A percentile compares a stretch with the other conserved stretches of the same genome.
Conservation (phyloP, 768 basidiomycete genomes). For the Cubamyces lactineus region DNA sequence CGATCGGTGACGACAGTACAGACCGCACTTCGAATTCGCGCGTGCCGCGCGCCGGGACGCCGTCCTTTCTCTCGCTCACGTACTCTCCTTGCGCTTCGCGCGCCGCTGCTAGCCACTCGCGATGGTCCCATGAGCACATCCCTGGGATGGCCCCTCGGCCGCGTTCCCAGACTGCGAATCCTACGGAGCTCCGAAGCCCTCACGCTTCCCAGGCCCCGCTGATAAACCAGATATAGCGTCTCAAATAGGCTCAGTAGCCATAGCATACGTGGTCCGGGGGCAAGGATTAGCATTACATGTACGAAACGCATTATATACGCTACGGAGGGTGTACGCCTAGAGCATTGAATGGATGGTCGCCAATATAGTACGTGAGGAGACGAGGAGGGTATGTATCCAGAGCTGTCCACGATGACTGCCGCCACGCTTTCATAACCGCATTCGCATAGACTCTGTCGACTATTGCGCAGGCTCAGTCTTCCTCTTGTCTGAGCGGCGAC, state of each 20-base stretch:
- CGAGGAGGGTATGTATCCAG: too few relatives aligned
- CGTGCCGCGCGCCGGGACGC: constrained; percentile 1
- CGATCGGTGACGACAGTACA: constrained; percentile 15
- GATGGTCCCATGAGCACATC: constrained; percentile 12
- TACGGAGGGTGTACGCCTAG: not conserved
- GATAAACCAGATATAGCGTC: too few relatives aligned
- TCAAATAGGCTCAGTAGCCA: too few relatives aligned
- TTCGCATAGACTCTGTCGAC: not conserved
- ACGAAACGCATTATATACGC: constrained; percentile 14
- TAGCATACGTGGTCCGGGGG: too few relatives aligned
- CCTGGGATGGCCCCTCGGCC: constrained; percentile 6
- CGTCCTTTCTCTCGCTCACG: not conserved
- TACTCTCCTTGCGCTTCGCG: not conserved
- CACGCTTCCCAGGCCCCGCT: not conserved
- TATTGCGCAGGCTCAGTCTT: constrained; percentile 8
- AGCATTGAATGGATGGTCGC: too few relatives aligned
- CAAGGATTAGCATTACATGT: constrained; percentile 16
- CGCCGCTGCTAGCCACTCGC: not conserved
- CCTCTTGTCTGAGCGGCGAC: not conserved
- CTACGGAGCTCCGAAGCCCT: constrained; percentile 11
- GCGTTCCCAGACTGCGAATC: not conserved
- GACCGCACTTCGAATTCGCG: too few relatives aligned
- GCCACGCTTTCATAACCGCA: too few relatives aligned
- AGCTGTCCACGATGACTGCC: too few relatives aligned
- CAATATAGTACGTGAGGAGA: too few relatives aligned